These are phyloP conservation scores for Penicillium argentinense DNA, from an alignment of 495 filamentous ascomycete genomes.

Conservation along the genomic window DNA sequence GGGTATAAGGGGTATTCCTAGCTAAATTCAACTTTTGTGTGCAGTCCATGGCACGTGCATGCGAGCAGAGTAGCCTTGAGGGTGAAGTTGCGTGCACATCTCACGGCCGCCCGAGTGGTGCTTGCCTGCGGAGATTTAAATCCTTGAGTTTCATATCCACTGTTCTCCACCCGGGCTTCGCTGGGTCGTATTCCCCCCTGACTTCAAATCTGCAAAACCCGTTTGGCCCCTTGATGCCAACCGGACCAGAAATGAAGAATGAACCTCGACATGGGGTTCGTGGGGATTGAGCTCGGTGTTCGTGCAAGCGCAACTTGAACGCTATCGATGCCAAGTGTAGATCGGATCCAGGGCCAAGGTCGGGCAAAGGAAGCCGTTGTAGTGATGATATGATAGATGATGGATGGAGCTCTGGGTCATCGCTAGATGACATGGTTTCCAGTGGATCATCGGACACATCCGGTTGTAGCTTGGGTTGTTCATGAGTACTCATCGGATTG, in stretches of 20 bases:
- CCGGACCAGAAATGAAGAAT: constrained; percentile 62
- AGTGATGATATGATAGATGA: constrained; percentile 37
- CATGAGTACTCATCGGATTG: constrained; percentile 21
- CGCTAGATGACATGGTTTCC: constrained; percentile 13
- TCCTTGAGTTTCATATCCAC: constrained; percentile 39
- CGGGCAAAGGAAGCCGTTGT: constrained; percentile 38
- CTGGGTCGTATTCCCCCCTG: constrained; percentile 59
- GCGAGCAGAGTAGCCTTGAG: neutral
- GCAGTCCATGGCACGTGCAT: neutral
- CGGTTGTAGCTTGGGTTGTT: constrained; percentile 25
- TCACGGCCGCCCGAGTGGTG: constrained; percentile 21
- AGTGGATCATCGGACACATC: constrained; percentile 12
- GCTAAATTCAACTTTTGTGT: neutral
- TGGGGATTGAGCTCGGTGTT: constrained; percentile 25
- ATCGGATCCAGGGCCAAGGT: constrained; percentile 39
- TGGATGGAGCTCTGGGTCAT: constrained; percentile 24
- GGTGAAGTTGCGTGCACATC: neutral
- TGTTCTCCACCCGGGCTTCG: constrained; percentile 35
- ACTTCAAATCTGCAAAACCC: constrained; percentile 60
- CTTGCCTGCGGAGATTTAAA: constrained; percentile 29
- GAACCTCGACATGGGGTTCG: constrained; percentile 59
- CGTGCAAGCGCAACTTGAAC: constrained; percentile 53
- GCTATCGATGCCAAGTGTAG: constrained; percentile 43
- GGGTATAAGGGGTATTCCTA: neutral
- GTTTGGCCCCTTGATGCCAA: constrained; percentile 61